Conservation (phyloP, 306 rosid genomes). For the Aeschynomene evenia region DNA sequence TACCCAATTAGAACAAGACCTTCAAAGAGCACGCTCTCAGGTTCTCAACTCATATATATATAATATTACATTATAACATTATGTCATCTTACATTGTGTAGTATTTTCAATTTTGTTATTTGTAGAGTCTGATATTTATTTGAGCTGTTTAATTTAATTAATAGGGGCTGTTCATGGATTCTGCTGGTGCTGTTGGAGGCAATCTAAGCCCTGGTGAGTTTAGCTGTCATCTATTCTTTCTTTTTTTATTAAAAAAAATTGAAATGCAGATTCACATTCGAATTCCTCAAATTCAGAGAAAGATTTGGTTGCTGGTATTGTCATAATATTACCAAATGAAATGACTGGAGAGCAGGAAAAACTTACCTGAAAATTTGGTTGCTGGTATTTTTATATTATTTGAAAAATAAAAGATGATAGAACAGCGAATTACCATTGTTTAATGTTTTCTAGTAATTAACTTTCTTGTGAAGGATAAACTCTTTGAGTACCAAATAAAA, state of each 20-base stretch:
- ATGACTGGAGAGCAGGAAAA: background rate
- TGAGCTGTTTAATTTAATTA: constrained; percentile 10
- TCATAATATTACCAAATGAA: background rate
- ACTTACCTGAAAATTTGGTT: background rate
- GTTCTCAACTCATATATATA: constrained; percentile 36
- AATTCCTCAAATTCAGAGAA: background rate
- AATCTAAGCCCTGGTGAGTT: constrained; percentile 74
- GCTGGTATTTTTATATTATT: background rate
- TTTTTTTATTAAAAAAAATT: background rate
- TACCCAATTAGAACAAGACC: constrained; percentile 85
- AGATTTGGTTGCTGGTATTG: background rate
- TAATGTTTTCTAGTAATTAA: background rate
- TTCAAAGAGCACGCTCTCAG: constrained; percentile 89
- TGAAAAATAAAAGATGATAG: background rate
- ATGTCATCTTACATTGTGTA: background rate
- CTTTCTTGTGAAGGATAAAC: background rate
- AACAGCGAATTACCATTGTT: background rate
- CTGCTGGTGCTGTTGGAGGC: constrained; percentile 61
- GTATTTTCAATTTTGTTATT: background rate
- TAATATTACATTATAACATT: too few relatives aligned
- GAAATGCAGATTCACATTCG: background rate
- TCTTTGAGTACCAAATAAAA: constrained; percentile 7
- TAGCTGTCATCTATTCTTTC: background rate
- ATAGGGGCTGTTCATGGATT: constrained; percentile 69
- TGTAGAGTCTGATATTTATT: background rate